Base-by-base conservation (phyloP, 2,329 filamentous ascomycete species). In the Fusarium phyllophilum region DNA sequence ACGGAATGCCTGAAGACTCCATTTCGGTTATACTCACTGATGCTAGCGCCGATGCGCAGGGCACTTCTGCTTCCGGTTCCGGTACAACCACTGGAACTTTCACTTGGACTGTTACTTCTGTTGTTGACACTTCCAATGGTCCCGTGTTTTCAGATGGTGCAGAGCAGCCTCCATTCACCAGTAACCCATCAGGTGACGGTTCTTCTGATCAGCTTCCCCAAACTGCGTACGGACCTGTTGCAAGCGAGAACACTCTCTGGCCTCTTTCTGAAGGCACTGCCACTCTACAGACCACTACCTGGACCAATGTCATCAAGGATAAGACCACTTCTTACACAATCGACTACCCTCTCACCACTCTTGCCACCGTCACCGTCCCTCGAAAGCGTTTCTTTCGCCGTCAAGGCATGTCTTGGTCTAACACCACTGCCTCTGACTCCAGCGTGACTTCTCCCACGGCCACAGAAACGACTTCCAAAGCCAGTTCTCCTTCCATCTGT, bases 301-400 rank as follows among this genome's bases (percentile, higher is more conserved):
- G 83, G 81, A 79, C 80, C 62, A 85, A 85, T 38, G 59, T 84
- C 52, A 81, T 85, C 33, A 75, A 78, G 4, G 81, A 82, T 48
- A 75, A 78, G 38, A 84, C 83, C 6, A 85, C 83, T 10, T 84
- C 83, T 3, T 83, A 83, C 68, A 83, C 81, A 3, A 75, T 84
- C 59, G 79, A 81, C 61, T 84, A 82, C 56, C 82, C 82, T 34
- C 70, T 84, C 44, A 84, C 82, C 8, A 84, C 82, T 2, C 69
- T 84, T 70, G 79, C 77, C 14, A 83, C 81, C n/a, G 54, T 83
- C 26, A 75, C 79, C 20, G 70, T 79, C 38, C 74, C 79, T 22
- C 70, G 70, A 18, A 79, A 77, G 70, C 76, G 79, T 24, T 72
- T 72, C 15, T 18, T 81, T 57, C 74, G 78, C 66, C 78, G 80